These are phyloP conservation scores for Favolaschia claudopus DNA, from an alignment of 768 basidiomycete species.

Conservation along the genomic window DNA sequence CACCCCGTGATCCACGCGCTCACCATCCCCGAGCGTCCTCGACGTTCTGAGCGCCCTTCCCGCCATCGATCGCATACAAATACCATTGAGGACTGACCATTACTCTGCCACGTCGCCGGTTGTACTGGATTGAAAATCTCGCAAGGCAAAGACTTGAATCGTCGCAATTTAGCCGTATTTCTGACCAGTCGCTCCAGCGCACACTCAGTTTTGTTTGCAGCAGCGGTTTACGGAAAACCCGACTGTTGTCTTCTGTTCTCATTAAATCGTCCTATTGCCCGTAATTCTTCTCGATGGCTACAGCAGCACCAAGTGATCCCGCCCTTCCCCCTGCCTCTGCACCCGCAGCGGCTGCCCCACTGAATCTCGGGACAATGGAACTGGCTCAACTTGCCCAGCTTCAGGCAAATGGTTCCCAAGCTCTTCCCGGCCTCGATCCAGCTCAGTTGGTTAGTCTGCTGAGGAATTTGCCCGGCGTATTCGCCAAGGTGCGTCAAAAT, in stretches of 20 bases:
- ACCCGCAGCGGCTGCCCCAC: background rate
- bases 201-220: too few species aligned
- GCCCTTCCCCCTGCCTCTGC: slow-evolving; percentile 12
- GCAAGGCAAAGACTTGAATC: too few species aligned
- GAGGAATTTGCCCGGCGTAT: slow-evolving; percentile 60
- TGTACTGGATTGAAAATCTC: background rate
- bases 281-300: slow-evolving; percentile 9
- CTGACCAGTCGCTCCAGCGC: too few species aligned
- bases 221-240: background rate
- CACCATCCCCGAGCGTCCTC: background rate
- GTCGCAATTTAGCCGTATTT: too few species aligned
- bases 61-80: background rate
- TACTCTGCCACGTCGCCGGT: background rate
- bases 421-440: slow-evolving; percentile 49
- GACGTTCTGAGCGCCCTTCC: background rate
- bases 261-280: background rate
- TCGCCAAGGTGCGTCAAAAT: slow-evolving; percentile 59
- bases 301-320: slow-evolving; percentile 9
- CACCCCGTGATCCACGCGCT: slow-evolving; percentile 10
- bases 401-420: slow-evolving; percentile 13
- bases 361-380: slow-evolving; percentile 14
- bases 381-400: slow-evolving; percentile 24
- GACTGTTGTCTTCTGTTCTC: background rate
- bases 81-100: too few species aligned
- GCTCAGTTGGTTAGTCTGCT: slow-evolving; percentile 68